Evolutionary conservation across 495 filamentous ascomycete species (phyloP), one percentile per base, ranked within the genome.

Genomic region (Astrothelium macrocarpum): DNA sequence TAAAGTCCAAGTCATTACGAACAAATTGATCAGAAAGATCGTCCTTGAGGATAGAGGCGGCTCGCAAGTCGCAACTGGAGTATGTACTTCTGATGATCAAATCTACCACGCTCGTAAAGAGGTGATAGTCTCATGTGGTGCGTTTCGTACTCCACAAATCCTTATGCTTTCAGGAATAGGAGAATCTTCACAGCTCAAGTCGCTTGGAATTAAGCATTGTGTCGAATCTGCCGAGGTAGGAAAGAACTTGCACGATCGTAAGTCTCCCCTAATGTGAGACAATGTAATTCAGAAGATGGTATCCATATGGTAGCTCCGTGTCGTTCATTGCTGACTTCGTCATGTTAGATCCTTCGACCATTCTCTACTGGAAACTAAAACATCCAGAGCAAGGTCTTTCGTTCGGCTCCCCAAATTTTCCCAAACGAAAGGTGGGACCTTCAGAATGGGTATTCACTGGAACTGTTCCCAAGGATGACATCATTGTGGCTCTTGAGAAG

Each of bases 81-180:
- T 39, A 5, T 5, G 5, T 39, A 39, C 34, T 5, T 39, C 14
- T 5, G 34, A 39, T 39, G 34, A 14, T 14, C 5, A 39, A 39
- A 14, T 39, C 14, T 39, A 39, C 14, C 34, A 42, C 4, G 76
- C 64, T 3, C 69, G 28, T 43, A 65, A 36, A 68, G 64, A 64
- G 58, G 71, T 74, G 32, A 71, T 74, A 28, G n/a, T 74, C 3
- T 67, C 61, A 28, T 66, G 67, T 42, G 72, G 72, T 14, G 66
- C 65, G 20, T 45, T 74, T 2, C 65, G 72, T 43, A 66, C 69
- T 9, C 71, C 72, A 4, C 71, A 73, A 63, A 58, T 74, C 14
- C 68, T 74, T 9, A 67, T 75, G 65, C 68, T 78, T 9, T 75
- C 71, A 14, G 74, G 76, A 4, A 72, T 78, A n/a, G 76, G 75